Evolutionary conservation across 1,139 yeast genomes (phyloP).

Genomic region (Scheffersomyces cryptocercus): DNA sequence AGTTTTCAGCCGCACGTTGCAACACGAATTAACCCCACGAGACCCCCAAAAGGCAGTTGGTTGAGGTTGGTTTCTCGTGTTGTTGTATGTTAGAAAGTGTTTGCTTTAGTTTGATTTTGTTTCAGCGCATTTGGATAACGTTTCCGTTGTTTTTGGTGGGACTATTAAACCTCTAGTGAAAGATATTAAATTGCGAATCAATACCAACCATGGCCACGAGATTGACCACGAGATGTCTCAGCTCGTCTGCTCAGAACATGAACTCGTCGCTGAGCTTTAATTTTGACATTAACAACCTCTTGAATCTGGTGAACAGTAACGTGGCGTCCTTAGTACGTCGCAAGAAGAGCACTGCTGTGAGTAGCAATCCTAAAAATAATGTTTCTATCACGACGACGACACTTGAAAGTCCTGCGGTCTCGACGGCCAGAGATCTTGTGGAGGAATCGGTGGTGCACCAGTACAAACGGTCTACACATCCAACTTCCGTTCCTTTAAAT

Average conservation of each 20-base stretch:
- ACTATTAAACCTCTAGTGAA: too few species aligned
- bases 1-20: too few species aligned
- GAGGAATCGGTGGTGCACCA: slow-evolving; percentile 5
- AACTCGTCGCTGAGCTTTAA: slow-evolving; percentile 8
- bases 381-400: background rate
- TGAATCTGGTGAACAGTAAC: slow-evolving; percentile 1
- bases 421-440: background rate
- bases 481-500: slow-evolving; percentile 60
- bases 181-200: too few species aligned
- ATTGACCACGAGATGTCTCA: background rate
- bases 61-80: too few species aligned
- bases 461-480: slow-evolving; percentile 57
- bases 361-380: background rate
- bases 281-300: slow-evolving; percentile 13
- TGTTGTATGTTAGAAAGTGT: too few species aligned
- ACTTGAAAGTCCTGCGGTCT: background rate
- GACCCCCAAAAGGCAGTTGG: too few species aligned
- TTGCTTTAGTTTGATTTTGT: too few species aligned
- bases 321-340: slow-evolving; percentile 1
- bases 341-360: background rate
- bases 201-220: too few species aligned
- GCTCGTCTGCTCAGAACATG: slow-evolving; percentile 1
- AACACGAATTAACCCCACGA: too few species aligned
- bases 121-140: too few species aligned
- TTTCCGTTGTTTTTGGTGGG: too few species aligned